Conservation (phyloP, 2,329 filamentous ascomycete species). For the Epichloe aotearoae region DNA sequence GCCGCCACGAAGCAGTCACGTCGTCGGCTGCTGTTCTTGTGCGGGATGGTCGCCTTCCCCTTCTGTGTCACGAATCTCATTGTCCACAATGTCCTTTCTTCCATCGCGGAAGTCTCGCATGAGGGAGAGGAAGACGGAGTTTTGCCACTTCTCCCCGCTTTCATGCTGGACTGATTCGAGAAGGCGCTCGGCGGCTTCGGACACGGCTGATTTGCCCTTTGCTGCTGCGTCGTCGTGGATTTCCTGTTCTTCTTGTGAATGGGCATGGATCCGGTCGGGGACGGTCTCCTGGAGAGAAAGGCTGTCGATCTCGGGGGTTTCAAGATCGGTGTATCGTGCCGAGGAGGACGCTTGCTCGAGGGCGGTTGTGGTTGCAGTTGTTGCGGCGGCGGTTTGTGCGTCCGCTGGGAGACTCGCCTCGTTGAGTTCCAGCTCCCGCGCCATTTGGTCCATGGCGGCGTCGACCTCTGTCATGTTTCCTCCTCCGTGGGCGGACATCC, state of each 20-base stretch:
- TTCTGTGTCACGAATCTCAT: slow-evolving; percentile 24
- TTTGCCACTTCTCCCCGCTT: slow-evolving; percentile 32
- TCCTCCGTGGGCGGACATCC: slow-evolving; percentile 25
- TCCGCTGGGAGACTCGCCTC: slow-evolving; percentile 16
- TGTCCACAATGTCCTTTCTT: slow-evolving; percentile 28
- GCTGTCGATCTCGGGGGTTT: slow-evolving; percentile 20
- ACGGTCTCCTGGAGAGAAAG: slow-evolving; percentile 15
- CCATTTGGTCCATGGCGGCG: slow-evolving; percentile 30
- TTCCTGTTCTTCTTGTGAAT: slow-evolving; percentile 7
- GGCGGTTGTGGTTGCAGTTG: not conserved
- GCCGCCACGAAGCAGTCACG: slow-evolving; percentile 6
- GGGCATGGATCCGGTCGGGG: not conserved
- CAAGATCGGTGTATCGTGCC: slow-evolving; percentile 16
- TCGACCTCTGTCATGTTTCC: slow-evolving; percentile 26
- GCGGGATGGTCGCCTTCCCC: slow-evolving; percentile 5
- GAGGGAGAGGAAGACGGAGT: slow-evolving; percentile 29
- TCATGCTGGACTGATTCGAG: slow-evolving; percentile 31
- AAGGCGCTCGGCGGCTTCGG: slow-evolving; percentile 28
- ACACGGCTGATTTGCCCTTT: slow-evolving; percentile 23
- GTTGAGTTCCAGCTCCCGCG: slow-evolving; percentile 25
- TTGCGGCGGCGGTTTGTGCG: slow-evolving; percentile 1
- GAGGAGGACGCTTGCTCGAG: not conserved
- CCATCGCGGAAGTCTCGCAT: slow-evolving; percentile 34
- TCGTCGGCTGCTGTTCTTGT: slow-evolving; percentile 3
- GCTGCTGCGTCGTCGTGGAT: slow-evolving; percentile 5